Base-by-base conservation (phyloP, 805 yeast genomes). In the Scheffersomyces amazonensis region DNA sequence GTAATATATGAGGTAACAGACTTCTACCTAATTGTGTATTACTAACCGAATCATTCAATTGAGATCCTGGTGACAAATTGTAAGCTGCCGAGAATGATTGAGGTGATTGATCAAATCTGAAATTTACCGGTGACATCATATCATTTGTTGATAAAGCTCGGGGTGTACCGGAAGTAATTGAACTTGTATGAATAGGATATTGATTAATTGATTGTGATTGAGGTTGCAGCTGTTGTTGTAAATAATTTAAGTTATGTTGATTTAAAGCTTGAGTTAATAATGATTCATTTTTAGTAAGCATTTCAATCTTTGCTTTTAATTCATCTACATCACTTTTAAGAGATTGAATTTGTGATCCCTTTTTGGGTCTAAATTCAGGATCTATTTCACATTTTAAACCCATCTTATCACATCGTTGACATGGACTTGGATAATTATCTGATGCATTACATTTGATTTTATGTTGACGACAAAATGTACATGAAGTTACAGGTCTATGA, bases 381-480 rank as follows among this genome's bases (percentile, higher is more conserved):
- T 90, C 96, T 17, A 90, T 86, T 50, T 85, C 91, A 66, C 97
- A 90, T 40, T 73, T 75, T 27, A 88, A 67, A 2, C 80, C 82
- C 86, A 86, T 83, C 53, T 84, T 73, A 37, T 79, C 82, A 63
- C 97, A 90, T 43, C 96, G 63, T 13, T 83, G 75, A 58, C 97
- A 90, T 0, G 96, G 85, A 5, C 70, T 67, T 0, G 96, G 96
- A 48, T 76, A 84, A 45, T 82, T 78, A 16, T 84, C 90, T 2
- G 87, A 76, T 1, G 97, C 97, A 56, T 90, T 87, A 62, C 97
- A 90, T 56, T 84, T 85, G 58, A 90, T 88, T 61, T 90, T 90
- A 59, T 89, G 96, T 56, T 90, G 96, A 36, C 97, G 78, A 56
- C 97, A 90, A 57, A 88, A 93, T 0, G 96, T 87, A 56, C 97